Percentiles rank a stretch among this genome's conserved stretches.
These are phyloP conservation scores for Lactarius evosmus DNA, from an alignment of 768 basidiomycete genomes.

Conservation along the genomic window DNA sequence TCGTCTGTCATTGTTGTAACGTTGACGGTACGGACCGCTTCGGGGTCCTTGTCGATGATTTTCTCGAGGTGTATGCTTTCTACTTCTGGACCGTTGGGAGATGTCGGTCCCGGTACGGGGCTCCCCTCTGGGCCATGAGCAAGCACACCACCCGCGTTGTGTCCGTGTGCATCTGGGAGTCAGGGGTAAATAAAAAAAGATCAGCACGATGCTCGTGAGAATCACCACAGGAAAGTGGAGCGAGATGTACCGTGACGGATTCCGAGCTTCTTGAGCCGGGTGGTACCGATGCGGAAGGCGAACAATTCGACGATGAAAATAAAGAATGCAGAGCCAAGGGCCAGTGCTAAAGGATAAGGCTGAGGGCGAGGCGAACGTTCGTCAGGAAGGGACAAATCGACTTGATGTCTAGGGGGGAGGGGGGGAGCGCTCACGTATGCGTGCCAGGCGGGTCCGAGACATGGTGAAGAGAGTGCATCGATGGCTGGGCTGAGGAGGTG, in stretches of 20 bases:
- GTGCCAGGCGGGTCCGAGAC: conserved; percentile 67
- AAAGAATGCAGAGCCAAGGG: conserved; percentile 73
- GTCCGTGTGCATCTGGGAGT: conserved; percentile 60
- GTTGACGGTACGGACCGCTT: conserved; percentile 33
- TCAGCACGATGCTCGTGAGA: neutral
- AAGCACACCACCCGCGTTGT: conserved; percentile 54
- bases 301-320: conserved; percentile 85
- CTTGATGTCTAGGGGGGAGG: neutral
- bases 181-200: neutral
- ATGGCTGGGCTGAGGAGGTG: conserved; percentile 59
- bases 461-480: conserved; percentile 64
- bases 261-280: conserved; percentile 65
- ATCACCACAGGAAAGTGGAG: neutral
- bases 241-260: conserved; percentile 51
- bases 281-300: conserved; percentile 83
- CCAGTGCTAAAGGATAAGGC: conserved; percentile 81
- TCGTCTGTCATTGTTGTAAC: conserved; percentile 36
- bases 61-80: conserved; percentile 7
- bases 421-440: conserved; percentile 56
- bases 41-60: conserved; percentile 1
- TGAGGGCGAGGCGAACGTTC: conserved; percentile 32
- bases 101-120: neutral
- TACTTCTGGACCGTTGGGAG: neutral
- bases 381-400: neutral
- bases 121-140: conserved; percentile 67